Base-by-base conservation (phyloP, 106 monocot genomes). In the Dioscorea alata region DNA sequence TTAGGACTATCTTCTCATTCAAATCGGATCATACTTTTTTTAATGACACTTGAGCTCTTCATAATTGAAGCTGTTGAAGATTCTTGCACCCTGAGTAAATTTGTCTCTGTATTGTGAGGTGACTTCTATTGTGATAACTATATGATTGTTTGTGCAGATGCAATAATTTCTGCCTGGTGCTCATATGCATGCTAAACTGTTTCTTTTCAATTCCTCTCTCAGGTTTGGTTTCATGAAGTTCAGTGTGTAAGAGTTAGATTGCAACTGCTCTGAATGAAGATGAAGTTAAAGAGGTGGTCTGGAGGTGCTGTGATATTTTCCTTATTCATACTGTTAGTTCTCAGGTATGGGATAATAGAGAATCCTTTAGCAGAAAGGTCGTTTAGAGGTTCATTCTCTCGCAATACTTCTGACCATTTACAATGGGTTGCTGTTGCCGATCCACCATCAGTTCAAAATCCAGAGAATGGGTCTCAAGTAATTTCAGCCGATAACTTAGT, bases 271-370 rank as follows among this genome's bases (percentile, higher is more conserved):
- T 2, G 1, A 14, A 19, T 54, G 12, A 54, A 19, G 19, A 54
- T 67, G 49, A 73, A 86, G 33, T 84, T 84, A 81, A 88, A 79
- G 80, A 84, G 70, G 67, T 84, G 78, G 67, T 79, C 61, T 28
- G 75, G 78, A 56, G 76, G 71, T 64, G 51, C 77, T 28, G 48
- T 71, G 19, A 49, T 88, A 31, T 20, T 66, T 12, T 28, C 59
- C 32, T 70, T 78, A 31, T 72, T 76, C 23, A 4, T 60, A 23
- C 48, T 88, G n/a, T 61, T 91, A 23, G 49, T 96, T 34, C 59
- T 91, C 57, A 71, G 86, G 54, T 91, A 91, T 80, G 80, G 67
- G 9, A 49, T 84, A 64, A 69, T 90, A 69, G 76, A 88, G 42
- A 91, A 76, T 49, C 80, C 88, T 10, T 75, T 91, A 57, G 82